Base-by-base conservation (phyloP, 768 basidiomycete species). In the Daedaleopsis sinensis region DNA sequence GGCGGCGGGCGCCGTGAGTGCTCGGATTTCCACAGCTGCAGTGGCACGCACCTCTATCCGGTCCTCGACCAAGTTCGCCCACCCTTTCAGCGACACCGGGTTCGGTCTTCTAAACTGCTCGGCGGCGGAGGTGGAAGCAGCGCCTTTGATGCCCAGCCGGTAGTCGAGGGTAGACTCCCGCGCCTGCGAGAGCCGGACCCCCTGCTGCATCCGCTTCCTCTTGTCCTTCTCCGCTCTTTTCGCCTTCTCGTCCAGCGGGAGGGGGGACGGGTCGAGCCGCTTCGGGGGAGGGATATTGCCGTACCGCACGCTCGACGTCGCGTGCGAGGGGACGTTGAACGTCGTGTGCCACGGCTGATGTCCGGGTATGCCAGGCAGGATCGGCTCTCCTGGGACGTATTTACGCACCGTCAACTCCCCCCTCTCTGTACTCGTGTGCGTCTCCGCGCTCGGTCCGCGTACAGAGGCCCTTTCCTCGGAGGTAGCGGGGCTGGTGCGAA, bases 151-250 rank as follows among this genome's bases (percentile, higher is more conserved):
- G 3, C 90, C 90, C 8, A 94, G 73, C n/a, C 82, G 81, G 74
- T 93, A 93, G 71, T 93, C 93, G 64, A 94, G 68, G 7, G 84
- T 91, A 1, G 84, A 84, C 71, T 94, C 93, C 42, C 81, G 80
- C 0, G 91, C 93, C 57, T 76, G 76, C 1, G 81, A 79, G 43
- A 92, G 72, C 63, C 89, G 74, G 10, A 80, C 81, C n/a, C 79
- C 85, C 27, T 79, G 77, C 65, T 81, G 78, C 39, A 76, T 78
- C 46, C 83, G 78, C 72, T 84, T 86, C 68, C 76, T 77, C 39
- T 76, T 71, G 59, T 88, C 85, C 51, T 78, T 77, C 67, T 82
- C 80, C 59, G 76, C 77, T 63, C 72, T 78, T 58, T 74, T 73
- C 13, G 75, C 75, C 36, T 74, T 72, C 36, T 85, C 81, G 64